Evolutionary conservation across 75 land plant species (phyloP).

Genomic region (Pseudotsuga menziesii): DNA sequence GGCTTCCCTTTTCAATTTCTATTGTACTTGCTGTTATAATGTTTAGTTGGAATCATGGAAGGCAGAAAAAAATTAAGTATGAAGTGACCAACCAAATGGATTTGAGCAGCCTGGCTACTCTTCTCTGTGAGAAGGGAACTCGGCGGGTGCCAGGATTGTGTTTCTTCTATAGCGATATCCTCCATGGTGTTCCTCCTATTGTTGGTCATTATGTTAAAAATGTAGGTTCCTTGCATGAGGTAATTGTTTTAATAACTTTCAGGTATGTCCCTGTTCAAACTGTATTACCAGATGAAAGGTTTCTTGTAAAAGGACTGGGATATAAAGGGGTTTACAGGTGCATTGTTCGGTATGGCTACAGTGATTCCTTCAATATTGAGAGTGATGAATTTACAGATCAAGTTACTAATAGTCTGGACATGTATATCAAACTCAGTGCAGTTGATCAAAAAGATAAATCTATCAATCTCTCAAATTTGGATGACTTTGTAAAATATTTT

Average conservation of each 20-base stretch:
- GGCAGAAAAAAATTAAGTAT: slow-evolving; percentile 40
- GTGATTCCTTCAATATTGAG: slow-evolving; percentile 28
- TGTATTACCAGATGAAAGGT: slow-evolving; percentile 46
- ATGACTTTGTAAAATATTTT: too few species aligned
- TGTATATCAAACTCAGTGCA: neutral
- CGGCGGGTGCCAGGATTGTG: slow-evolving; percentile 49
- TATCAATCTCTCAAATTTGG: too few species aligned
- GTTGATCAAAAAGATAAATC: neutral
- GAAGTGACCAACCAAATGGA: slow-evolving; percentile 28
- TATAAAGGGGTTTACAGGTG: slow-evolving; percentile 53
- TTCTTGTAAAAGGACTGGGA: slow-evolving; percentile 32
- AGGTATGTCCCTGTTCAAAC: slow-evolving; percentile 38
- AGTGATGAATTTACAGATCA: slow-evolving; percentile 18
- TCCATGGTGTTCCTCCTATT: slow-evolving; percentile 49
- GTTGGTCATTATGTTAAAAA: slow-evolving; percentile 39
- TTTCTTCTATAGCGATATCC: slow-evolving; percentile 44
- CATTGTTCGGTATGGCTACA: slow-evolving; percentile 58
- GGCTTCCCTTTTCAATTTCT: slow-evolving; percentile 56
- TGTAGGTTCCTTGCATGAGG: slow-evolving; percentile 36
- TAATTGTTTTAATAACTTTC: slow-evolving; percentile 40
- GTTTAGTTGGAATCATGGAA: slow-evolving; percentile 45
- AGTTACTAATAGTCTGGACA: slow-evolving; percentile 11
- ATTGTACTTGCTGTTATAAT: slow-evolving; percentile 31
- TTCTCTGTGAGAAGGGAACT: slow-evolving; percentile 1
- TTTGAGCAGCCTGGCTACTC: slow-evolving; percentile 13